Base-by-base conservation (phyloP, 148 eudicot genomes). In the Persicaria maculosa region DNA sequence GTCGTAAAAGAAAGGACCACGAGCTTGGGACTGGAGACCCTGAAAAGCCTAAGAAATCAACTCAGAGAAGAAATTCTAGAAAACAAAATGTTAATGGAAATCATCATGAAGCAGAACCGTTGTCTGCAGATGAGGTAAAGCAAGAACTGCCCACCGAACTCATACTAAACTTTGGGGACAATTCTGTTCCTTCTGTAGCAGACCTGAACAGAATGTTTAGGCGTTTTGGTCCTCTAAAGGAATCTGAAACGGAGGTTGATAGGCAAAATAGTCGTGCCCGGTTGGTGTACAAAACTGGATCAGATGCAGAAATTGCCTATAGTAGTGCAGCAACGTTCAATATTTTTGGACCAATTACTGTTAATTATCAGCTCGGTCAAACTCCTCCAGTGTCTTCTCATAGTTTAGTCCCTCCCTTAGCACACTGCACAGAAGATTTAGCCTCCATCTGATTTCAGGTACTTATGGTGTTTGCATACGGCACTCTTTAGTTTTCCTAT, bases 231-330 rank as follows among this genome's bases (percentile, higher is more conserved):
- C 87, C 97, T 48, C 73, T 95, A 74, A 92, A 80, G 83, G 96
- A 90, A 72, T 76, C 88, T 47, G 97, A 95, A 81, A 90, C 98
- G 12, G 93, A 87, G 80, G 82, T 87, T 77, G 92, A 90, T 79
- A 58, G 58, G 65, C 80, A 86, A 75, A 83, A 79, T 52, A 71
- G 87, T 50, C 89, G 91, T 79, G 97, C 98, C 54, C 86, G 88
- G 79, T 91, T 95, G 79, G 88, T 95, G 43, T 94, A 87, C 72
- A 95, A 92, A 80, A 85, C 84, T 79, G 81, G 91, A 74, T 79
- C 92, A 61, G 98, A 92, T 87, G 98, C 98, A 79, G 91, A 90
- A 82, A 90, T 90, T 83, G 98, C 98, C 79, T 85, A 76, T 61
- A 88, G 84, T 72, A 95, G 98, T 80, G 88, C 97, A 43, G 83